Evolutionary conservation across 2,329 filamentous ascomycete genomes (phyloP), one percentile per base, ranked within the genome.

Genomic region (Mollisiaceae sp.): DNA sequence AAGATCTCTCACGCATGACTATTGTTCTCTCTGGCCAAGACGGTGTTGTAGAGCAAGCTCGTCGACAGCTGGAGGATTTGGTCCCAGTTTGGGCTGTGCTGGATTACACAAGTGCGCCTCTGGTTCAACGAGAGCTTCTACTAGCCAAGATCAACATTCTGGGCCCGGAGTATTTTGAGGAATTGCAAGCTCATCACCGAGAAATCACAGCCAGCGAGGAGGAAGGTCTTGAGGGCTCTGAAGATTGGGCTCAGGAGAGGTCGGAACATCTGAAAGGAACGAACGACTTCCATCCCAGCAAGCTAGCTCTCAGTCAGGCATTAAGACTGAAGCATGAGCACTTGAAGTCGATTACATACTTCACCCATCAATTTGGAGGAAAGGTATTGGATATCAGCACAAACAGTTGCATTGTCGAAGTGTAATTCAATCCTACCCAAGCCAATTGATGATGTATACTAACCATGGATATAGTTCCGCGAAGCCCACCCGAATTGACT

Each of bases 371-470:
- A 76, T 99, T 99, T 75, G 94, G 94, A 64, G 95, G 95, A 70
- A 99, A 99, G 82, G 92, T 99, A 32, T 80, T 99, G 74, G 95
- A 99, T 79, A 98, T 99, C 74, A 97, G 93, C 83, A 97, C 92
- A 61, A 97, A 92, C 81, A 98, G 96, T 82, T 98, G 95, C 81
- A 98, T 98, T 78, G 94, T 99, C 66, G 95, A 99, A 81, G 80
- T 99, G 92, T 94, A 86, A 86, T 91, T 86, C 61, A 60, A 60
- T 38, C 59, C 39, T 4, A 52, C 15, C 32, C 6, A 43, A 6
- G 41, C n/a, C 45, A 11, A 22, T 41, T 47, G 1, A 2, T 22
- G 2, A 45, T 9, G 20, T 8, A 20, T 57, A 64, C 67, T 76
- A 62, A 69, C 8, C 61, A 24, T 11, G 18, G 22, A 14, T 58